These are phyloP conservation scores for Pseudocohnilembus persalinus DNA, from an alignment of 169 alveolate genomes.

Conservation along the genomic window DNA sequence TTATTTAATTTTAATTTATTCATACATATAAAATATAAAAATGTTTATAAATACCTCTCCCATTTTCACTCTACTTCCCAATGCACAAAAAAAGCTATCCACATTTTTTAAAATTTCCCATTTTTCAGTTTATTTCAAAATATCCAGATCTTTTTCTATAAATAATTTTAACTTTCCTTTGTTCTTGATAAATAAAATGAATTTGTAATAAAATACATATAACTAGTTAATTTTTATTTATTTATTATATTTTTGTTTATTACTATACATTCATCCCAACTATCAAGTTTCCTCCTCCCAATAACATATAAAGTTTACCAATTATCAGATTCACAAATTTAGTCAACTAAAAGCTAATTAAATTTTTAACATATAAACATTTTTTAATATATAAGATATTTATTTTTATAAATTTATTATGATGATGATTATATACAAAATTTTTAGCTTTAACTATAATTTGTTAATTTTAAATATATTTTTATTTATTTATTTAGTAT, in stretches of 20 bases:
- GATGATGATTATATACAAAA: too few species aligned
- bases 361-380: background rate
- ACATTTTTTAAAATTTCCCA: constrained; percentile 20
- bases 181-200: background rate
- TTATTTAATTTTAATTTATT: background rate
- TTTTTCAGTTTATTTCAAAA: constrained; percentile 16
- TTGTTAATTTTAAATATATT: background rate
- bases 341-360: constrained; percentile 25
- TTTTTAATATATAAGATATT: too few species aligned
- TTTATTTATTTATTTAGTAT: background rate
- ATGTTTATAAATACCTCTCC: constrained; percentile 11
- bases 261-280: constrained; percentile 25
- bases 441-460: too few species aligned
- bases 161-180: constrained; percentile 20
- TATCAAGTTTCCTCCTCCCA: constrained; percentile 32
- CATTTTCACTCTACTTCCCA: constrained; percentile 42
- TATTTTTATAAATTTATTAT: too few species aligned
- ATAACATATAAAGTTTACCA: constrained; percentile 36
- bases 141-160: constrained; percentile 25
- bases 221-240: background rate
- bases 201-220: background rate
- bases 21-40: background rate
- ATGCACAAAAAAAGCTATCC: constrained; percentile 36
- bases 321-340: constrained; percentile 20
- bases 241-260: background rate